Conservation (phyloP, 2,329 filamentous ascomycete species). For the Alternaria angustiovoidea region DNA sequence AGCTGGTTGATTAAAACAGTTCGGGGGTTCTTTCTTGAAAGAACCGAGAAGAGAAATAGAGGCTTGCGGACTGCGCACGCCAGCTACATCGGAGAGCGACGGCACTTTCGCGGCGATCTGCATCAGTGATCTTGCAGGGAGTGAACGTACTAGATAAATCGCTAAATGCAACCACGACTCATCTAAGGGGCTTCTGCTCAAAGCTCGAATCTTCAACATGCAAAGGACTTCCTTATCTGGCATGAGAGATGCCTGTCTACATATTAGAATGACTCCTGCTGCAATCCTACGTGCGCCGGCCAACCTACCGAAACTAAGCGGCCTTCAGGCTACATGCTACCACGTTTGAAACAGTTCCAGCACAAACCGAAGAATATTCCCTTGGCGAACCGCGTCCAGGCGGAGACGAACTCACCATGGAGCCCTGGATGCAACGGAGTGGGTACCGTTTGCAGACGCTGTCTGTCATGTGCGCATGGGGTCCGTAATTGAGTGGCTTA, state of each 20-base stretch:
- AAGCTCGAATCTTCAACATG: not conserved
- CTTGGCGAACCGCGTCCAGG: not conserved
- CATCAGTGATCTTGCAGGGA: conserved; percentile 8
- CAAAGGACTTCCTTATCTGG: not conserved
- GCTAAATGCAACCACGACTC: not conserved
- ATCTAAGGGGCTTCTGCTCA: not conserved
- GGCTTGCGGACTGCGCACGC: not conserved
- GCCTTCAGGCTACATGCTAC: not conserved
- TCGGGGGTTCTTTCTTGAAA: not conserved
- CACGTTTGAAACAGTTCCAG: not conserved
- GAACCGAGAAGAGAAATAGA: not conserved
- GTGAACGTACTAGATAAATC: conserved; percentile 9
- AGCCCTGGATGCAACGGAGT: not conserved
- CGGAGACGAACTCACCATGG: not conserved
- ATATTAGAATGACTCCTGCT: not conserved
- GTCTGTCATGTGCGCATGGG: not conserved
- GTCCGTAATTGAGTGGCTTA: not conserved
- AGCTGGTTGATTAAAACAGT: not conserved
- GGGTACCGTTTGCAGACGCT: not conserved
- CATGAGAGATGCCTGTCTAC: not conserved
- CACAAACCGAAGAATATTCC: not conserved
- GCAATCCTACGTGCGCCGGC: not conserved
- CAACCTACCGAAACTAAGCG: not conserved
- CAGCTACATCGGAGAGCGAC: not conserved
- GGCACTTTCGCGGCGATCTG: conserved; percentile 9